phyloP scores from a whole-genome alignment of 208 protist species.

The Trypanosoma mega region DNA sequence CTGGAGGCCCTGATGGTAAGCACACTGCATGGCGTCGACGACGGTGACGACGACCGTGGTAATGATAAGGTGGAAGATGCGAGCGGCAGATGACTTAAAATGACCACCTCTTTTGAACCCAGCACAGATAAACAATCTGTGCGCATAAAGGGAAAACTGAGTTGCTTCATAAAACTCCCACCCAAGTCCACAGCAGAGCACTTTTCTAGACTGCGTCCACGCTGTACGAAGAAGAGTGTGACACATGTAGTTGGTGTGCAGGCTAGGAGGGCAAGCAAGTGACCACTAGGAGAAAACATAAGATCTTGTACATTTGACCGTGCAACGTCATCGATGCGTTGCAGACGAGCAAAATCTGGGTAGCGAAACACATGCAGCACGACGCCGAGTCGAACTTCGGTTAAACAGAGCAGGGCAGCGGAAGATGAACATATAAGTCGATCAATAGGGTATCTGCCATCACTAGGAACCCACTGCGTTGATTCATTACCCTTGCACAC shows the following conservation, averaged over 20 bases:
- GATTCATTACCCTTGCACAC: conserved; percentile 26
- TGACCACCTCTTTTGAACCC: conserved; percentile 20
- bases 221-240: conserved; percentile 30
- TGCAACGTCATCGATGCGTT: conserved; percentile 46
- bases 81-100: conserved; percentile 18
- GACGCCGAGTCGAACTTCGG: conserved; percentile 52
- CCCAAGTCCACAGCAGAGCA: conserved; percentile 9
- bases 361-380: conserved; percentile 58
- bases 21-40: conserved; percentile 6
- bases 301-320: conserved; percentile 44
- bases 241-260: conserved; percentile 37
- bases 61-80: too few species aligned
- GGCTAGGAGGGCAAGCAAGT: conserved; percentile 52
- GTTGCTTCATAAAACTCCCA: conserved; percentile 23
- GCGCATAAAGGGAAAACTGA: conserved; percentile 21
- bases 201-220: conserved; percentile 20
- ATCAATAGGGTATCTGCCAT: conserved; percentile 50
- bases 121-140: conserved; percentile 23
- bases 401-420: conserved; percentile 43
- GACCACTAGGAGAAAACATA: conserved; percentile 47
- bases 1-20: conserved; percentile 6
- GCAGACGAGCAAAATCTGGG: conserved; percentile 32
- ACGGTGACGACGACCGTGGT: not conserved
- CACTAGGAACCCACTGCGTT: conserved; percentile 47
- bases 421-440: conserved; percentile 39